phyloP scores from a whole-genome alignment of 2,329 filamentous ascomycete genomes.

The Esteya vermicola region DNA sequence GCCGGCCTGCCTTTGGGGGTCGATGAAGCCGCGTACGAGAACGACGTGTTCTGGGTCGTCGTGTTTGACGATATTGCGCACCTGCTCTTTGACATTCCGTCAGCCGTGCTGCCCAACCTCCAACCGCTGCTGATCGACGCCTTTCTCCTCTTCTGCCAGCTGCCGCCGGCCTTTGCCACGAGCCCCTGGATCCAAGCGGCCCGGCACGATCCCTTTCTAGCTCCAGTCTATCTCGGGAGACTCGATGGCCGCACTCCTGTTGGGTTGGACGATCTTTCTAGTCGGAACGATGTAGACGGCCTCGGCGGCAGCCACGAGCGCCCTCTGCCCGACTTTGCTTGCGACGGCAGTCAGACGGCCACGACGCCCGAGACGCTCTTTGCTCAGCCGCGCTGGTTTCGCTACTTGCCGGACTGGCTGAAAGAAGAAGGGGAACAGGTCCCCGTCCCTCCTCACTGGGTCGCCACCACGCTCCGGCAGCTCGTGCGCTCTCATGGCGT shows the following conservation, averaged over 20 bases:
- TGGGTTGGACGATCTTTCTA: too few species aligned
- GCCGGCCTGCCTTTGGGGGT: too few species aligned
- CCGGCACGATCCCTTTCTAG: slow-evolving; percentile 37
- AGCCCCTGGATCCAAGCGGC: slow-evolving; percentile 18
- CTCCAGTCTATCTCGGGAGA: slow-evolving; percentile 10
- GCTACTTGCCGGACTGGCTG: slow-evolving; percentile 8
- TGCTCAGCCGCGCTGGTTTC: slow-evolving; percentile 7
- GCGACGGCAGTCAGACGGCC: slow-evolving; percentile 13
- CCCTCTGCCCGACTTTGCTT: slow-evolving; percentile 2
- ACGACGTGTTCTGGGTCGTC: slow-evolving; percentile 70
- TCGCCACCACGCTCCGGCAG: slow-evolving; percentile 39
- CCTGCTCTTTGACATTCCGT: slow-evolving; percentile 41
- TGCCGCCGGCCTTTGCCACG: slow-evolving; percentile 35
- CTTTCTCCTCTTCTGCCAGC: slow-evolving; percentile 53
- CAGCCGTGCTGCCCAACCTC: slow-evolving; percentile 18
- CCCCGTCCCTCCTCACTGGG: slow-evolving; percentile 28
- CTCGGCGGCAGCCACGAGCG: neutral
- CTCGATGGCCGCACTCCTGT: too few species aligned
- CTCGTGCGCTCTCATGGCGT: slow-evolving; percentile 32
- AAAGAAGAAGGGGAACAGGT: slow-evolving; percentile 13
- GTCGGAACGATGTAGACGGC: too few species aligned
- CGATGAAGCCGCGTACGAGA: slow-evolving; percentile 59
- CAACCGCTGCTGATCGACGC: slow-evolving; percentile 45
- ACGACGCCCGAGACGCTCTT: slow-evolving; percentile 26
- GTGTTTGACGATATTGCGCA: slow-evolving; percentile 63